Percentiles rank a stretch among this genome's conserved stretches.
Conservation (phyloP, 345 rosid species). For the Adansonia digitata region DNA sequence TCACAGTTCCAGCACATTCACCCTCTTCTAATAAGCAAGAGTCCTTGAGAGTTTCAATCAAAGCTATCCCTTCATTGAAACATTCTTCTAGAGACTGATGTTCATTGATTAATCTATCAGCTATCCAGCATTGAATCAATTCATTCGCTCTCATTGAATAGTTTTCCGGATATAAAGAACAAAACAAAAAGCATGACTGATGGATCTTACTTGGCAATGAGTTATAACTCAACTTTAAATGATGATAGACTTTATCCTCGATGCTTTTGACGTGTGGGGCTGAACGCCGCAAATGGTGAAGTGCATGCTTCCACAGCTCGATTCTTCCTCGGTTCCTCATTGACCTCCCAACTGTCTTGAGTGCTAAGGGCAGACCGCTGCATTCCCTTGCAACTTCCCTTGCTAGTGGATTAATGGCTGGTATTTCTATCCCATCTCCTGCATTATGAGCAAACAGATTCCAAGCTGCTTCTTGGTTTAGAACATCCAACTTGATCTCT, state of each 20-base stretch:
- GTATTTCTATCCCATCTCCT: neutral
- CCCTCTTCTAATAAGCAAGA: slow-evolving; percentile 34
- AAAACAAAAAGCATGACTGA: slow-evolving; percentile 27
- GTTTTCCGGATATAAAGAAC: slow-evolving; percentile 28
- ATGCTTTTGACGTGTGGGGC: slow-evolving; percentile 15
- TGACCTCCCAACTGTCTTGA: neutral
- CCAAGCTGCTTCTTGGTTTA: slow-evolving; percentile 19
- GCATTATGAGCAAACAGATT: slow-evolving; percentile 22
- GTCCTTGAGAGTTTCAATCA: slow-evolving; percentile 26
- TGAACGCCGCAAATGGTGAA: slow-evolving; percentile 18
- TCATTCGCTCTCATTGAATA: slow-evolving; percentile 25
- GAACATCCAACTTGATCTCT: slow-evolving; percentile 1
- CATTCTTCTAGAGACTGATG: slow-evolving; percentile 22
- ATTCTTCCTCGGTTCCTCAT: slow-evolving; percentile 10
- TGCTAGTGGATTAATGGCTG: slow-evolving; percentile 11
- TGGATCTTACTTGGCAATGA: slow-evolving; percentile 25
- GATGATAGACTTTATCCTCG: slow-evolving; percentile 23
- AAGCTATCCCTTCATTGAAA: slow-evolving; percentile 18
- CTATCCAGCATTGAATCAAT: slow-evolving; percentile 32
- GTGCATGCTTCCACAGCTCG: slow-evolving; percentile 27
- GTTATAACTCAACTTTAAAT: slow-evolving; percentile 26
- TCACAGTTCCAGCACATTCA: slow-evolving; percentile 20
- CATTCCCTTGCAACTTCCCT: slow-evolving; percentile 19
- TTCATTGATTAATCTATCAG: slow-evolving; percentile 24
- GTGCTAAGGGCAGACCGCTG: slow-evolving; percentile 22